Evolutionary conservation across 169 alveolate genomes (phyloP).

Genomic region (Miamiensis avidus): DNA sequence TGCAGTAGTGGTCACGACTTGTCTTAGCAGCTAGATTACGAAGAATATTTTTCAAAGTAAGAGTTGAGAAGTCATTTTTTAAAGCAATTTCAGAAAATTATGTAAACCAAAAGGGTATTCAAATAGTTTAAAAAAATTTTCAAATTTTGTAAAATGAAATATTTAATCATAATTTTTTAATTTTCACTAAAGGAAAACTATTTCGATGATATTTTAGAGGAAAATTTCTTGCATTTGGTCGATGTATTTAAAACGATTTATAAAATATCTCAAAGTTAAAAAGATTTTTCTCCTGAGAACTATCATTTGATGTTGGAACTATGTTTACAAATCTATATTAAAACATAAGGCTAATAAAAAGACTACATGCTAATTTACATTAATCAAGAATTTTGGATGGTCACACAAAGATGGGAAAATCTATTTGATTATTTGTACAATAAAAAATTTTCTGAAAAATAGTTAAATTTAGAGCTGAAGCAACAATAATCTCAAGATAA

Average conservation of each 20-base stretch:
- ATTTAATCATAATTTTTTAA: no score
- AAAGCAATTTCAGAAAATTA: no score
- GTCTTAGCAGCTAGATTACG: no score
- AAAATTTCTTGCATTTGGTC: no score
- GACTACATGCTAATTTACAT: neutral
- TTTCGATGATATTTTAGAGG: neutral
- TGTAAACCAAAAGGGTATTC: neutral
- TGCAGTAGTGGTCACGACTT: neutral
- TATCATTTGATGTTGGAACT: neutral
- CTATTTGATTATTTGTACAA: constrained; percentile 1
- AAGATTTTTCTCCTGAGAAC: neutral
- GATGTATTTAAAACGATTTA: neutral
- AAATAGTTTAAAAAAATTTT: no score
- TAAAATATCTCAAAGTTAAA: neutral
- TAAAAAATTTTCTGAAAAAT: constrained; percentile 6
- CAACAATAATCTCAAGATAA: neutral
- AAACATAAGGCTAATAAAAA: neutral
- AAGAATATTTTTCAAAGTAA: neutral
- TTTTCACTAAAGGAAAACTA: neutral
- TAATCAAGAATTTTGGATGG: neutral
- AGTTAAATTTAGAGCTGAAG: neutral
- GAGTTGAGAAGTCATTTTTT: neutral
- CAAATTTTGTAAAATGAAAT: no score
- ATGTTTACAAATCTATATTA: neutral
- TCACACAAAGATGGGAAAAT: constrained; percentile 13